Conservation (phyloP, 345 rosid genomes). For the Melastoma malabathricum region DNA sequence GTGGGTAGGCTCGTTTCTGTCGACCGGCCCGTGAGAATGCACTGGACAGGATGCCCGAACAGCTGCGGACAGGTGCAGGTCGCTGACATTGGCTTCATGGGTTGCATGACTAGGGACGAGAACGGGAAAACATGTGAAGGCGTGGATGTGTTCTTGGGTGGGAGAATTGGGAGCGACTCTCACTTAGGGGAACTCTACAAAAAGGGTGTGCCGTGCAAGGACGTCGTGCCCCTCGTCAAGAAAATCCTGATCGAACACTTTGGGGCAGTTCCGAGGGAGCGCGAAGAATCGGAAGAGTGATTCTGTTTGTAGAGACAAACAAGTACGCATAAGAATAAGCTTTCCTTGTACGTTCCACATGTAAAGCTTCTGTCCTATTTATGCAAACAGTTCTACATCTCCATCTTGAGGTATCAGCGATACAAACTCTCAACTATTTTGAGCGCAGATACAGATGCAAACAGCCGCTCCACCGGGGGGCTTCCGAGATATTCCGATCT, state of each 20-base stretch:
- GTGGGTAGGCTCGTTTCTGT: constrained; percentile 64
- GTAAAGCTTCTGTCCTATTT: too few relatives aligned
- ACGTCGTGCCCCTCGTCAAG: constrained; percentile 69
- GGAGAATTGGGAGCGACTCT: constrained; percentile 76
- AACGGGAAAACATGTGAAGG: constrained; percentile 64
- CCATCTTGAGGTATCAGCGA: too few relatives aligned
- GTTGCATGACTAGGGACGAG: constrained; percentile 78
- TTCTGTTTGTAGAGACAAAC: neutral
- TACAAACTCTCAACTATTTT: too few relatives aligned
- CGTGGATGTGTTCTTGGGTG: constrained; percentile 73
- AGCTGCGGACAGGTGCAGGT: constrained; percentile 88
- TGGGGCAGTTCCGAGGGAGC: constrained; percentile 77
- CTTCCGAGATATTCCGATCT: too few relatives aligned
- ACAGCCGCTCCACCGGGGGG: too few relatives aligned
- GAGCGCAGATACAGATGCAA: too few relatives aligned
- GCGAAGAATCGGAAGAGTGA: constrained; percentile 73
- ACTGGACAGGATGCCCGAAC: constrained; percentile 97
- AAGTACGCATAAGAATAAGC: too few relatives aligned
- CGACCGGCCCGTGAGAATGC: constrained; percentile 60
- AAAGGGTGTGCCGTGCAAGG: constrained; percentile 76
- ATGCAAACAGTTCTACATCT: too few relatives aligned
- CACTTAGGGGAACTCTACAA: constrained; percentile 65
- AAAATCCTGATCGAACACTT: constrained; percentile 61
- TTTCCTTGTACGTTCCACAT: too few relatives aligned
- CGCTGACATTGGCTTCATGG: constrained; percentile 95